These are phyloP conservation scores for Pseudozyma tsukubaensis DNA, from an alignment of 1,284 basidiomycete species.

Conservation along the genomic window DNA sequence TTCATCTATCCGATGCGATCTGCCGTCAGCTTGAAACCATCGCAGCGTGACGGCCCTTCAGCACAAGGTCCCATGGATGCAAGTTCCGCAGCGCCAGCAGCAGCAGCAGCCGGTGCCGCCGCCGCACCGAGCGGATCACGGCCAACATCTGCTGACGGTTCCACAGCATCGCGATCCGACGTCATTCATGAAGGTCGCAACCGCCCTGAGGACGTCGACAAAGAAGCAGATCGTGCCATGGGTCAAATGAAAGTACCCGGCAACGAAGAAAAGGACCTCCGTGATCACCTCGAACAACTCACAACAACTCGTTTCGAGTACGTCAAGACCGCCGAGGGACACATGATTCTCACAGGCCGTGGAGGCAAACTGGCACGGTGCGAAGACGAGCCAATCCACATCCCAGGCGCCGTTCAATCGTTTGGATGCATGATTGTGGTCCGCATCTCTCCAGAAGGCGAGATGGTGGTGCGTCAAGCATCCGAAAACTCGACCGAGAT, in stretches of 20 bases:
- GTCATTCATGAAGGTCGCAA: constrained; percentile 33
- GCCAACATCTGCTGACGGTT: constrained; percentile 15
- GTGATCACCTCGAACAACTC: constrained; percentile 43
- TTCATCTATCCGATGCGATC: constrained; percentile 64
- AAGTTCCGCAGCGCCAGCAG: background rate
- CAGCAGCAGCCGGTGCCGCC: background rate
- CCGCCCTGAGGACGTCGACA: constrained; percentile 36
- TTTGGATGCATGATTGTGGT: constrained; percentile 85
- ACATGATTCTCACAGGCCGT: constrained; percentile 77
- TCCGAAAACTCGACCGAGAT: constrained; percentile 81
- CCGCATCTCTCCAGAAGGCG: constrained; percentile 76
- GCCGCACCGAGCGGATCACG: constrained; percentile 14
- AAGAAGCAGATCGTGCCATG: constrained; percentile 30
- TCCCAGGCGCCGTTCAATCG: constrained; percentile 85
- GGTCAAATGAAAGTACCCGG: constrained; percentile 35
- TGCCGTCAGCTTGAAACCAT: constrained; percentile 61
- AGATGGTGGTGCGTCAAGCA: constrained; percentile 79
- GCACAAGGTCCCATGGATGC: constrained; percentile 5
- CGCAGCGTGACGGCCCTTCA: constrained; percentile 16
- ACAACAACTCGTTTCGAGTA: constrained; percentile 75
- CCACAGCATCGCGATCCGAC: constrained; percentile 8
- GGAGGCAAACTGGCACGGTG: constrained; percentile 79
- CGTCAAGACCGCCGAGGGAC: constrained; percentile 77
- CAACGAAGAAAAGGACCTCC: constrained; percentile 24
- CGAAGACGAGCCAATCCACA: constrained; percentile 89